Evolutionary conservation across 2,329 filamentous ascomycete genomes (phyloP).

Genomic region (Apiospora koreana): DNA sequence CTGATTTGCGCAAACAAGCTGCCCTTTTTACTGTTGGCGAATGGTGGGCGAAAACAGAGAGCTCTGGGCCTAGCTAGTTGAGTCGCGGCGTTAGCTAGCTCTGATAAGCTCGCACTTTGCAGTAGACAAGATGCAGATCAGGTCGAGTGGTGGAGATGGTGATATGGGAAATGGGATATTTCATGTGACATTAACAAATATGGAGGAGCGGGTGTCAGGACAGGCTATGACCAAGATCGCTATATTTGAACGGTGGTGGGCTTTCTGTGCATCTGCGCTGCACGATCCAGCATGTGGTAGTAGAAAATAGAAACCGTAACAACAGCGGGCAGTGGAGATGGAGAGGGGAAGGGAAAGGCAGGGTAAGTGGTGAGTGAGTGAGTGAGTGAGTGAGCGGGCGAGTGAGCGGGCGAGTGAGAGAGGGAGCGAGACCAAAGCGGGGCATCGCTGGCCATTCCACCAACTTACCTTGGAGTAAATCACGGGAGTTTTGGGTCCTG

Average conservation of each 20-base stretch:
- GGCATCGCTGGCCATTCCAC: not conserved
- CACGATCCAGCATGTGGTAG: constrained; percentile 27
- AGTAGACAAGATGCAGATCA: constrained; percentile 6
- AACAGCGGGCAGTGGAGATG: not conserved
- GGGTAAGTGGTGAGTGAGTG: not conserved
- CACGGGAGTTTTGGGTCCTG: constrained; percentile 18
- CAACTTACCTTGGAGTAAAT: constrained; percentile 16
- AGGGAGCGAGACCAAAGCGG: not conserved
- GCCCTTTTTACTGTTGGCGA: constrained; percentile 23
- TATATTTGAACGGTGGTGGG: constrained; percentile 20
- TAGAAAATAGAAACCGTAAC: constrained; percentile 28
- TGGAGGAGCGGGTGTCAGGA: not conserved
- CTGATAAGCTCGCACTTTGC: constrained; percentile 26
- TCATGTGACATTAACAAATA: constrained; percentile 11
- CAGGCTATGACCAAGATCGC: not conserved
- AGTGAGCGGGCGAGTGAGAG: not conserved
- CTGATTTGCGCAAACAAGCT: constrained; percentile 20
- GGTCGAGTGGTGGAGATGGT: constrained; percentile 1
- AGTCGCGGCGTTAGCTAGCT: constrained; percentile 25
- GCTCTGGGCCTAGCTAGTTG: constrained; percentile 13
- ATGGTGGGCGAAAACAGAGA: constrained; percentile 8
- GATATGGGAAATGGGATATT: constrained; percentile 3
- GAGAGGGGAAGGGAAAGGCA: constrained; percentile 9
- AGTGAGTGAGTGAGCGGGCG: not conserved
- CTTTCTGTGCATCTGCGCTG: constrained; percentile 20